phyloP scores from a whole-genome alignment of 164 flowering plant genomes.

The Annona cherimola region DNA sequence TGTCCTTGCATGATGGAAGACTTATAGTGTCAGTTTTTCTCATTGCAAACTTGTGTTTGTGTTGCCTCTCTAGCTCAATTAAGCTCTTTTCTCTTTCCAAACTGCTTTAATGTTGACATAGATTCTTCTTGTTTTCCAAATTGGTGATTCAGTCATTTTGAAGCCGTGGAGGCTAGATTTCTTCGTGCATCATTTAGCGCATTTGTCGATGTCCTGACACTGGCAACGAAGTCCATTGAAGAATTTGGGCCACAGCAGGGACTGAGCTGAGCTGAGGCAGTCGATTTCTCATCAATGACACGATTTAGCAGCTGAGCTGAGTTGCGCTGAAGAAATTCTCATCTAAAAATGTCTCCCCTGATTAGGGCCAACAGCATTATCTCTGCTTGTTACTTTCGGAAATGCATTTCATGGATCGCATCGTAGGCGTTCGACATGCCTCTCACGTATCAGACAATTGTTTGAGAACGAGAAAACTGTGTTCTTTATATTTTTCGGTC shows the following conservation, averaged over 20 bases:
- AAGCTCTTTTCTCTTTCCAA: not conserved
- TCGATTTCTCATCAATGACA: not conserved
- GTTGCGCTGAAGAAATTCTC: not conserved
- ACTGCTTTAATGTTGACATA: not conserved
- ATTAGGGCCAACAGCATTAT: no score
- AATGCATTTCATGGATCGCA: no score
- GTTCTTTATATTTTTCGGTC: no score
- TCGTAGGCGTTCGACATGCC: no score
- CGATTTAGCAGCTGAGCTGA: not conserved
- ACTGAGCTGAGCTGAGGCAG: constrained; percentile 13
- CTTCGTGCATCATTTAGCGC: constrained; percentile 90
- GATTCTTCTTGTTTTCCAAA: not conserved
- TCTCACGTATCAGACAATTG: no score
- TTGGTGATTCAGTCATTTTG: constrained; percentile 57
- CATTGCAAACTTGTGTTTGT: not conserved
- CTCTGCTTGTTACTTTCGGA: no score
- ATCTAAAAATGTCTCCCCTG: not conserved
- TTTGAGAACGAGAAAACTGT: no score
- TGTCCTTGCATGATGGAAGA: constrained; percentile 55
- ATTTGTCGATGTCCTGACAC: constrained; percentile 73
- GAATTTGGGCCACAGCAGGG: constrained; percentile 48
- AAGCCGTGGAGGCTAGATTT: constrained; percentile 90
- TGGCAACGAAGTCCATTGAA: constrained; percentile 78
- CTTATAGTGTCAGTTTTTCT: constrained; percentile 61
- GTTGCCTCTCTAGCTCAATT: not conserved